A percentile compares a stretch with the other conserved stretches of the same genome.
phyloP scores from a whole-genome alignment of 2,329 filamentous ascomycete species.

The Hyphodiscus sp. region DNA sequence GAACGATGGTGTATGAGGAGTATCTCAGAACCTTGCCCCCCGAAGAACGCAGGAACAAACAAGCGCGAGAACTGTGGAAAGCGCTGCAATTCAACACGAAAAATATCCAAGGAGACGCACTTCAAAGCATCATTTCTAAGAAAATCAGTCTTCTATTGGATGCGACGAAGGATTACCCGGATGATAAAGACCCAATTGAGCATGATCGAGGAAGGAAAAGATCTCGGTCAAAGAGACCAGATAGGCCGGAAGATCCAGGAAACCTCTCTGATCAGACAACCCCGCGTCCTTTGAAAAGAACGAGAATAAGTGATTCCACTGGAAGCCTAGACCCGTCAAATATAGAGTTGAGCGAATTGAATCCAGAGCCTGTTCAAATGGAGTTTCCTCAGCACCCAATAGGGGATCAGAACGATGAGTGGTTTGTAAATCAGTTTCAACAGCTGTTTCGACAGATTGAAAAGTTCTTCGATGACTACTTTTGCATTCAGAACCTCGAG shows the following conservation, averaged over 20 bases:
- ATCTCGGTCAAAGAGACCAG: background rate
- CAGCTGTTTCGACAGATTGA: slow-evolving; percentile 7
- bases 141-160: background rate
- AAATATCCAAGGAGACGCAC: background rate
- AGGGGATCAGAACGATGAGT: slow-evolving; percentile 17
- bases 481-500: slow-evolving; percentile 10
- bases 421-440: slow-evolving; percentile 16
- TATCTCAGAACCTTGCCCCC: no score
- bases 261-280: background rate
- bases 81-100: background rate
- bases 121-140: background rate
- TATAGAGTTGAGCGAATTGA: background rate
- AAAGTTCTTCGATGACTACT: slow-evolving; percentile 10
- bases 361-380: background rate
- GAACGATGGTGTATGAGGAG: no score
- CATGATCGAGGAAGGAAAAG: background rate
- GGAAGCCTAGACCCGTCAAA: background rate
- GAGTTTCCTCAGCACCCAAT: background rate
- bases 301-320: background rate
- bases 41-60: no score
- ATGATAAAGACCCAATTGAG: background rate
- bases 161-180: background rate
- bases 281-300: background rate
- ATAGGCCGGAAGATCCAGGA: background rate
- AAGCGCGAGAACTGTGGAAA: no score